Conservation (phyloP, 805 yeast species). For the Kuraishia cidri region DNA sequence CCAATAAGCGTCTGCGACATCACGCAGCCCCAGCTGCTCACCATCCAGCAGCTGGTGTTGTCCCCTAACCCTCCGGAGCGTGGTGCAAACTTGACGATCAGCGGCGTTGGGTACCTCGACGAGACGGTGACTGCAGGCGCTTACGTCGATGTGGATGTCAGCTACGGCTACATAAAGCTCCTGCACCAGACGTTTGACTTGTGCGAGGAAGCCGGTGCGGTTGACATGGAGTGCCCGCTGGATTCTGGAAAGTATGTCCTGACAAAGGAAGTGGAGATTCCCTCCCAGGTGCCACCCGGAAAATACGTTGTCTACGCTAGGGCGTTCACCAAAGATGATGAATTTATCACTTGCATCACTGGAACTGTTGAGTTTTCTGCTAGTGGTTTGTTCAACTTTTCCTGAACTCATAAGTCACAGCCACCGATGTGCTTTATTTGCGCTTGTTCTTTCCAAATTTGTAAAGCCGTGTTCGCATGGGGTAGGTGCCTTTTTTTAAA, state of each 20-base stretch:
- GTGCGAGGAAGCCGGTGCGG: constrained; percentile 80
- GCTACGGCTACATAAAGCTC: constrained; percentile 84
- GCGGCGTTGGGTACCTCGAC: constrained; percentile 60
- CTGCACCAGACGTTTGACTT: constrained; percentile 87
- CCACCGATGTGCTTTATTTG: no score
- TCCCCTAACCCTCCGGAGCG: constrained; percentile 84
- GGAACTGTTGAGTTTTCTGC: constrained; percentile 55
- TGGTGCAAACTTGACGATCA: constrained; percentile 75
- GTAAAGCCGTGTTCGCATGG: no score
- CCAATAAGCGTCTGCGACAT: constrained; percentile 77
- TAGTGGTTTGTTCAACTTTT: not conserved
- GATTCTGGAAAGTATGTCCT: constrained; percentile 58
- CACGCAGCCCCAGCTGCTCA: constrained; percentile 51
- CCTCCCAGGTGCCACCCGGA: constrained; percentile 93
- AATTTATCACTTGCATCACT: constrained; percentile 73
- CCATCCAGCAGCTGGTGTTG: constrained; percentile 48
- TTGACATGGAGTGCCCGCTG: constrained; percentile 82
- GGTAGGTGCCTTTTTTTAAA: no score
- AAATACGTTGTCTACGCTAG: constrained; percentile 79
- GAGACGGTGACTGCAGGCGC: constrained; percentile 71
- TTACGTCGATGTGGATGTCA: constrained; percentile 88
- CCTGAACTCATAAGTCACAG: no score
- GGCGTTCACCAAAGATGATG: constrained; percentile 82
- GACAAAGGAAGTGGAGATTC: constrained; percentile 71
- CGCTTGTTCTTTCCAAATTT: no score